Conservation (phyloP, 2,329 filamentous ascomycete species). For the Sporothrix humicola region DNA sequence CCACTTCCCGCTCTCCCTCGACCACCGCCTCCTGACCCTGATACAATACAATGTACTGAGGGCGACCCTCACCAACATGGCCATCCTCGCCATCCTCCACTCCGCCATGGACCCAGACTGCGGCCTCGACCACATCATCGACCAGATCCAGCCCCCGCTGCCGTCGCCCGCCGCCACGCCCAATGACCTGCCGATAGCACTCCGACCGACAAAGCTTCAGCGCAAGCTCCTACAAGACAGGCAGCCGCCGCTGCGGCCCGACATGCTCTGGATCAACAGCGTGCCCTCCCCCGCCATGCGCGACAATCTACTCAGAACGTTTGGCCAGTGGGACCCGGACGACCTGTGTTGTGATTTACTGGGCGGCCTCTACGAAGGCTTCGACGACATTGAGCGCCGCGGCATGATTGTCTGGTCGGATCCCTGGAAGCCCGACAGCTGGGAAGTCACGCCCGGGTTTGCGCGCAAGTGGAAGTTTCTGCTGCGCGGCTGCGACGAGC, state of each 20-base stretch:
- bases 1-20: conserved; percentile 34
- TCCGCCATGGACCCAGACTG: conserved; percentile 30
- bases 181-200: conserved; percentile 35
- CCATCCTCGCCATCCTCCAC: conserved; percentile 31
- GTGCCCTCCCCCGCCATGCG: conserved; percentile 42
- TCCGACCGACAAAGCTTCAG: conserved; percentile 43
- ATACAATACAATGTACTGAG: conserved; percentile 39
- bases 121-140: conserved; percentile 27
- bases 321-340: conserved; percentile 40
- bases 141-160: background rate
- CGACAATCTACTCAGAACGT: conserved; percentile 42
- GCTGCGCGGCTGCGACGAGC: conserved; percentile 47
- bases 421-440: conserved; percentile 48
- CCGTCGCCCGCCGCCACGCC: background rate
- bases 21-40: conserved; percentile 37
- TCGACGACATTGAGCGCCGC: conserved; percentile 40
- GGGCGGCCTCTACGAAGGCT: conserved; percentile 43
- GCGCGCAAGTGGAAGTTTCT: conserved; percentile 48
- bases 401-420: conserved; percentile 49
- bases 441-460: conserved; percentile 52
- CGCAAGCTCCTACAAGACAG: conserved; percentile 27
- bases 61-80: conserved; percentile 34
- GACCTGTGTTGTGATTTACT: conserved; percentile 43
- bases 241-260: conserved; percentile 27
- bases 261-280: conserved; percentile 44